Evolutionary conservation across 176 grass and related monocot genomes (phyloP).

Genomic region (Neostapfia colusana): DNA sequence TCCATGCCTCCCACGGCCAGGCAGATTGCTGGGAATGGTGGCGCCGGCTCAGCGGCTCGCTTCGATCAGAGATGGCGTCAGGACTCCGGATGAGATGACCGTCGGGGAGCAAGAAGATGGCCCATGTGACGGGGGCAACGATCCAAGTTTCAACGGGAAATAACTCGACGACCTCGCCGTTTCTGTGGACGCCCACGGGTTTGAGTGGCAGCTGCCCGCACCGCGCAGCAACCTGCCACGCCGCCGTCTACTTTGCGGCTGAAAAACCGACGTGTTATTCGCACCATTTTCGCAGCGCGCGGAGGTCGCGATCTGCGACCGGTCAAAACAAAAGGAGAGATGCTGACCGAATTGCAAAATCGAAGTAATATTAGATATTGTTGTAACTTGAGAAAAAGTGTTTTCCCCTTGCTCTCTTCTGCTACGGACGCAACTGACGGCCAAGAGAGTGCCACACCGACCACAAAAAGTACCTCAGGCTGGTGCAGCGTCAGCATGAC

Average conservation of each 20-base stretch:
- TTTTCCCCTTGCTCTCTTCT: too few species aligned
- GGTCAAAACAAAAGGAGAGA: slow-evolving; percentile 10
- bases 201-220: slow-evolving; percentile 4
- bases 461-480: not conserved
- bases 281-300: not conserved
- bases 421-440: not conserved
- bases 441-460: not conserved
- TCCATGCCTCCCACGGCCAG: slow-evolving; percentile 1
- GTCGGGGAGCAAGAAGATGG: not conserved
- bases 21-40: not conserved
- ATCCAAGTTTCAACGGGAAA: not conserved
- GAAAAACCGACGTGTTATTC: not conserved
- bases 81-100: not conserved
- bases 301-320: not conserved
- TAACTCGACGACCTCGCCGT: not conserved
- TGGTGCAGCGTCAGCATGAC: slow-evolving; percentile 9
- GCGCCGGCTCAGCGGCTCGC: not conserved
- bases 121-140: not conserved
- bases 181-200: slow-evolving; percentile 40
- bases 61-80: not conserved
- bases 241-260: slow-evolving; percentile 2
- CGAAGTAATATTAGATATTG: not conserved
- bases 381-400: too few species aligned
- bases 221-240: slow-evolving; percentile 1
- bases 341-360: not conserved